Evolutionary conservation across 169 alveolate genomes (phyloP).

Genomic region (Eimeria tenella): DNA sequence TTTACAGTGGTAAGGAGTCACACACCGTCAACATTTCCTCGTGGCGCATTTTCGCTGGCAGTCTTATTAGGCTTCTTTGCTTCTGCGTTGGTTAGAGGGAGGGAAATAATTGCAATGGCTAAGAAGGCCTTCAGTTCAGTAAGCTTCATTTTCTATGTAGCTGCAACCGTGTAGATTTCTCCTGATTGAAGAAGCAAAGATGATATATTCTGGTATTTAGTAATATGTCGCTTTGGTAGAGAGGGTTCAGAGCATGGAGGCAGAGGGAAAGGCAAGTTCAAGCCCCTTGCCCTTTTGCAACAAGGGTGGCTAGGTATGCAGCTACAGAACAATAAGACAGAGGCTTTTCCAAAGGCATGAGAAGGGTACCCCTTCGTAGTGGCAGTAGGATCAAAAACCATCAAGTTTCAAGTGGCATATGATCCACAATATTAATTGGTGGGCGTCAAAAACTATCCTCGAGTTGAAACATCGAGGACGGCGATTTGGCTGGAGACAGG

Average conservation of each 20-base stretch:
- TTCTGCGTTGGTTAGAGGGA: conserved; percentile 1
- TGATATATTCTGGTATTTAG: not conserved
- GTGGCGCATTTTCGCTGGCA: not conserved
- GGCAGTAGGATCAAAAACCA: not conserved
- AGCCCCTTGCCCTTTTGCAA: not conserved
- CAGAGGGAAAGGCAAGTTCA: not conserved
- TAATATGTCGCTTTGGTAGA: too few species aligned
- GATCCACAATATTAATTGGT: not conserved
- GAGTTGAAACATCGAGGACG: not conserved
- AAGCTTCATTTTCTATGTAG: conserved; percentile 49
- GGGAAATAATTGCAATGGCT: conserved; percentile 1
- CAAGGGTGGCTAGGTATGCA: not conserved
- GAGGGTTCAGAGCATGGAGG: not conserved
- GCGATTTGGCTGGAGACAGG: conserved; percentile 11
- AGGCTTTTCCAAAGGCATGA: not conserved
- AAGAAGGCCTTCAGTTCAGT: not conserved
- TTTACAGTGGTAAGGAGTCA: not conserved
- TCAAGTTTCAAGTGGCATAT: not conserved
- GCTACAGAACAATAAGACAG: not conserved
- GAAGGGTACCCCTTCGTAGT: not conserved
- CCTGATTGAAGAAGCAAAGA: not conserved
- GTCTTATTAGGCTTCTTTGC: not conserved
- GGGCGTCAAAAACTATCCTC: not conserved
- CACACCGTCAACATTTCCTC: conserved; percentile 29
- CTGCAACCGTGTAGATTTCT: not conserved